These are phyloP conservation scores for Purshia tridentata DNA, from an alignment of 306 rosid species.

Conservation along the genomic window DNA sequence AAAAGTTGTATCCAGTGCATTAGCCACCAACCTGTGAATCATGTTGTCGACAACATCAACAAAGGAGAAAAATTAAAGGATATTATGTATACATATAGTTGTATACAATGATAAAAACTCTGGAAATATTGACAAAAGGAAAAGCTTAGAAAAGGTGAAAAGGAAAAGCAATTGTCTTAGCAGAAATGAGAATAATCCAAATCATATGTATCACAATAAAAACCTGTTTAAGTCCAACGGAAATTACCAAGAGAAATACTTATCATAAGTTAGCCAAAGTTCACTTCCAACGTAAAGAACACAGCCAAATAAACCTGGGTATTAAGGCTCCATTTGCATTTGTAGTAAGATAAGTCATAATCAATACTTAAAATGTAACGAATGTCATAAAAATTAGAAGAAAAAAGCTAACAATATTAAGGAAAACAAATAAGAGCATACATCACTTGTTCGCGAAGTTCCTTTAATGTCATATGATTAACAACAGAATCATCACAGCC, in stretches of 20 bases:
- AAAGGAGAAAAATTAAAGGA: background rate
- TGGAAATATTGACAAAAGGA: background rate
- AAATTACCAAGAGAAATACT: too few species aligned
- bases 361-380: background rate
- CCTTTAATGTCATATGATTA: constrained; percentile 54
- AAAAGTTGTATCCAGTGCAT: constrained; percentile 59
- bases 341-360: background rate
- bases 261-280: too few species aligned
- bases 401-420: background rate
- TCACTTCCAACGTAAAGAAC: too few species aligned
- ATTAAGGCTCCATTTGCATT: too few species aligned
- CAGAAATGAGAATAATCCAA: too few species aligned
- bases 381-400: background rate
- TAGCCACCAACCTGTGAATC: constrained; percentile 72
- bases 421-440: constrained; percentile 35
- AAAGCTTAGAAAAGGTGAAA: background rate
- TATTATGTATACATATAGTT: too few species aligned
- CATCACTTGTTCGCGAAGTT: constrained; percentile 74
- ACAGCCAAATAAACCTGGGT: too few species aligned
- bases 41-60: constrained; percentile 17
- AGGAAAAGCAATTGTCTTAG: background rate
- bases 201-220: too few species aligned
- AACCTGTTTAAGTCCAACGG: too few species aligned
- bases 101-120: background rate
- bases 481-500: constrained; percentile 55